Evolutionary conservation across 257 asterid species (phyloP).

Genomic region (Echium plantagineum): DNA sequence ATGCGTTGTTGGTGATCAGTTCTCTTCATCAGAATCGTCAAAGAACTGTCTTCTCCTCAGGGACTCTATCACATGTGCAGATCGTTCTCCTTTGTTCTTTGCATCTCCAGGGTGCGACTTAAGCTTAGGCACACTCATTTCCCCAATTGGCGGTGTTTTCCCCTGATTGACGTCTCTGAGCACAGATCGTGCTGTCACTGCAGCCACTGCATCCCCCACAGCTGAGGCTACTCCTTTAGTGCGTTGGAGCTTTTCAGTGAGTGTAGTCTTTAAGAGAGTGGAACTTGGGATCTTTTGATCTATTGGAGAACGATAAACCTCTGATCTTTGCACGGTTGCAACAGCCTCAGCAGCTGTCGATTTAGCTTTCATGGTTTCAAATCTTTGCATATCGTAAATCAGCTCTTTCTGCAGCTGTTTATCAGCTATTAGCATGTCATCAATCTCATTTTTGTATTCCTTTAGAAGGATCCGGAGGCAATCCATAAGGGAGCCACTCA

Average conservation of each 20-base stretch:
- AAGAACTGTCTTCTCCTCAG: conserved; percentile 61
- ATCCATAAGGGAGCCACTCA: conserved; percentile 83
- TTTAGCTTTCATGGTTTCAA: conserved; percentile 57
- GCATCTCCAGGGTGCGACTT: conserved; percentile 28
- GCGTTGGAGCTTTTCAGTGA: conserved; percentile 15
- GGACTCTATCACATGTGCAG: conserved; percentile 56
- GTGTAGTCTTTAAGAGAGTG: conserved; percentile 14
- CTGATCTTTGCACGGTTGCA: conserved; percentile 41
- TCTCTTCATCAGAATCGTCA: conserved; percentile 59
- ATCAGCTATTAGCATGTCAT: conserved; percentile 75
- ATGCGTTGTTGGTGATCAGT: conserved; percentile 11
- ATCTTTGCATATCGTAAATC: conserved; percentile 72
- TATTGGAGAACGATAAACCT: conserved; percentile 25
- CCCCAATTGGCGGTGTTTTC: conserved; percentile 53
- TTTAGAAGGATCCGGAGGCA: conserved; percentile 83
- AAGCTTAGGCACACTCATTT: conserved; percentile 72
- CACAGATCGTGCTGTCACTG: conserved; percentile 53
- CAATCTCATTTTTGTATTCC: conserved; percentile 90
- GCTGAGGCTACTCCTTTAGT: conserved; percentile 60
- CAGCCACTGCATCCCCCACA: conserved; percentile 61
- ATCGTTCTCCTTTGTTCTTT: conserved; percentile 20
- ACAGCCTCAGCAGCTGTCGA: conserved; percentile 53
- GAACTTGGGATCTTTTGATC: conserved; percentile 16
- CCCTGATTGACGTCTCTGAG: conserved; percentile 60
- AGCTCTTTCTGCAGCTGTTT: conserved; percentile 86